These are phyloP conservation scores for Suhomyces chickasaworum DNA, from an alignment of 1,139 yeast species.

Conservation along the genomic window DNA sequence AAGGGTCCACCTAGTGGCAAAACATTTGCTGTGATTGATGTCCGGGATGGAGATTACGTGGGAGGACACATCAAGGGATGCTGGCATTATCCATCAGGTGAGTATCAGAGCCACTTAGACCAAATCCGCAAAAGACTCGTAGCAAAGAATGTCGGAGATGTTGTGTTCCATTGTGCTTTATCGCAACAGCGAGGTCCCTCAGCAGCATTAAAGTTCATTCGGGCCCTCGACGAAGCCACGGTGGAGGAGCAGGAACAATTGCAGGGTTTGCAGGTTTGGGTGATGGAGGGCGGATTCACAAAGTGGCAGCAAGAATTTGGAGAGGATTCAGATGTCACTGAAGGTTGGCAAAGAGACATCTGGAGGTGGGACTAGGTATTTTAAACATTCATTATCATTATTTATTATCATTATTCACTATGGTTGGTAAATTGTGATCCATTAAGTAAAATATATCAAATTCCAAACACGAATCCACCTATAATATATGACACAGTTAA, in stretches of 20 bases:
- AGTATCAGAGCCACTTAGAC: conserved; percentile 45
- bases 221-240: conserved; percentile 48
- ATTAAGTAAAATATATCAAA: no score
- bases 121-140: conserved; percentile 42
- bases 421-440: no score
- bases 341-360: conserved; percentile 57
- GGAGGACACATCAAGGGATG: conserved; percentile 72
- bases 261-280: conserved; percentile 58
- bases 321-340: conserved; percentile 64
- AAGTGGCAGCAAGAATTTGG: conserved; percentile 82
- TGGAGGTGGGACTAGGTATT: conserved; percentile 38
- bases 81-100: conserved; percentile 61
- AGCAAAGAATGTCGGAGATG: conserved; percentile 44
- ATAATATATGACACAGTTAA: no score
- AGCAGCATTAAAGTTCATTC: conserved; percentile 67
- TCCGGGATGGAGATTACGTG: conserved; percentile 72
- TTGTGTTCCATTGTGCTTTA: conserved; percentile 87
- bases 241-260: conserved; percentile 29
- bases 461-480: no score
- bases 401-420: no score
- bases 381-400: not conserved
- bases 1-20: conserved; percentile 43
- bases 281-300: conserved; percentile 81
- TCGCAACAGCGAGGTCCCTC: conserved; percentile 92
- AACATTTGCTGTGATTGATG: conserved; percentile 75